These are phyloP conservation scores for Chloris gayana DNA, from an alignment of 176 grass and related monocot species.

Conservation along the genomic window DNA sequence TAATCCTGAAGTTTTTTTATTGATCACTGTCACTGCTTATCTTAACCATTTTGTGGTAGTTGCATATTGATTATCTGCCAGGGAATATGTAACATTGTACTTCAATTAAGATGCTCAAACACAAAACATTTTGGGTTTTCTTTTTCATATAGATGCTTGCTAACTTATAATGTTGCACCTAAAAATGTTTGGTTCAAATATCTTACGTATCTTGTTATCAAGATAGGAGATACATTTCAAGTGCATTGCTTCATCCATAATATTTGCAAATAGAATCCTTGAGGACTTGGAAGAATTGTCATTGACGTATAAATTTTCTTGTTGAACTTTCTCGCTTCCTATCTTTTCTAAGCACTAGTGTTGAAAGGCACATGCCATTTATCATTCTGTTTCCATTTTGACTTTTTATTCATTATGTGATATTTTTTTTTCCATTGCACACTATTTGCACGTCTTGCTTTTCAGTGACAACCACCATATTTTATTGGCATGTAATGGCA, in stretches of 20 bases:
- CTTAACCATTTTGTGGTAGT: background rate
- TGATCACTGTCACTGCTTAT: background rate
- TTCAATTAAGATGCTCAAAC: background rate
- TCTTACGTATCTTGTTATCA: background rate
- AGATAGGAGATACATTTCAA: background rate
- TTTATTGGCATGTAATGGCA: no score
- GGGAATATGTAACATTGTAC: conserved; percentile 8
- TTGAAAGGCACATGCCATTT: background rate
- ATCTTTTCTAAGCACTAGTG: background rate
- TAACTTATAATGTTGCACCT: background rate
- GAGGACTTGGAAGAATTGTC: background rate
- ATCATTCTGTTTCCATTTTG: background rate
- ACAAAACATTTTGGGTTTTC: conserved; percentile 16
- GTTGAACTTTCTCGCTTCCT: conserved; percentile 7
- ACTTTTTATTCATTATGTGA: conserved; percentile 14
- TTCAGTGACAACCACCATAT: background rate
- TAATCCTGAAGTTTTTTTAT: background rate
- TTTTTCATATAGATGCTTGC: conserved; percentile 4
- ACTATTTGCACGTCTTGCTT: background rate
- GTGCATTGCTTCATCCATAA: background rate
- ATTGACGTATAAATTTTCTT: conserved; percentile 16
- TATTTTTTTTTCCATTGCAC: background rate
- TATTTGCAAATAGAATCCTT: background rate
- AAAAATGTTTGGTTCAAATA: background rate
- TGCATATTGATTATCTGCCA: background rate